Conservation (phyloP, 2,329 filamentous ascomycete species). For the Pyricularia grisea region DNA sequence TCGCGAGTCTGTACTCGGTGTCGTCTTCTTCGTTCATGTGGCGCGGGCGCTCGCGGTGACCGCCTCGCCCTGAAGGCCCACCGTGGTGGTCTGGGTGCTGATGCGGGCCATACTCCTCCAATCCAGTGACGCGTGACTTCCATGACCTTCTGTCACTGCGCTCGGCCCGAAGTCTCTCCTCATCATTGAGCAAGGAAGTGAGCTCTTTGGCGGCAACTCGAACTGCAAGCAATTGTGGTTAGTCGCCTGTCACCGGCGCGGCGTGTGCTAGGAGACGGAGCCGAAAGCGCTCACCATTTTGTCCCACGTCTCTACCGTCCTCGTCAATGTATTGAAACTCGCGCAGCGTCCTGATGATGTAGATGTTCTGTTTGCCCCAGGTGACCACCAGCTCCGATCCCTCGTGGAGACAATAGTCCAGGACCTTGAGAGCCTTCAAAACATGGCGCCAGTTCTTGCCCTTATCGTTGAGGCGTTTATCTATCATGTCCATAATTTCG, state of each 20-base stretch:
- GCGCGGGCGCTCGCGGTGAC: slow-evolving; percentile 29
- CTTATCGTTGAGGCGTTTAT: slow-evolving; percentile 97
- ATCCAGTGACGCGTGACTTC: slow-evolving; percentile 91
- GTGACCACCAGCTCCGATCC: slow-evolving; percentile 94
- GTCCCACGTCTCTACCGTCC: slow-evolving; percentile 87
- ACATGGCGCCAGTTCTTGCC: slow-evolving; percentile 99
- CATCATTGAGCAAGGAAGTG: slow-evolving; percentile 83
- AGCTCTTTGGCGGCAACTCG: slow-evolving; percentile 94
- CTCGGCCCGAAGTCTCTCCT: slow-evolving; percentile 84
- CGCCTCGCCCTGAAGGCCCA: neutral
- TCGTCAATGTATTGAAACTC: slow-evolving; percentile 97
- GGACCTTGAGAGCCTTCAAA: slow-evolving; percentile 90
- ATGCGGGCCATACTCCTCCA: slow-evolving; percentile 65
- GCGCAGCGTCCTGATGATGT: slow-evolving; percentile 96
- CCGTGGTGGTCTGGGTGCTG: slow-evolving; percentile 17
- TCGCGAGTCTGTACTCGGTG: slow-evolving; percentile 77
- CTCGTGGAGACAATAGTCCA: slow-evolving; percentile 96
- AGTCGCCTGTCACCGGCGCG: slow-evolving; percentile 1
- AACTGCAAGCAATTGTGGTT: slow-evolving; percentile 45
- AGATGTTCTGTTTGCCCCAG: slow-evolving; percentile 96
- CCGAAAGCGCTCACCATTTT: slow-evolving; percentile 62
- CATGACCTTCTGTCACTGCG: slow-evolving; percentile 85
- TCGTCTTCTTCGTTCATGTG: slow-evolving; percentile 71
- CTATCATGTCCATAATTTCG: slow-evolving; percentile 99
- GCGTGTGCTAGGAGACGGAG: neutral